Conservation (phyloP, 352 stramenopile species). For the Globisporangium canariense region DNA sequence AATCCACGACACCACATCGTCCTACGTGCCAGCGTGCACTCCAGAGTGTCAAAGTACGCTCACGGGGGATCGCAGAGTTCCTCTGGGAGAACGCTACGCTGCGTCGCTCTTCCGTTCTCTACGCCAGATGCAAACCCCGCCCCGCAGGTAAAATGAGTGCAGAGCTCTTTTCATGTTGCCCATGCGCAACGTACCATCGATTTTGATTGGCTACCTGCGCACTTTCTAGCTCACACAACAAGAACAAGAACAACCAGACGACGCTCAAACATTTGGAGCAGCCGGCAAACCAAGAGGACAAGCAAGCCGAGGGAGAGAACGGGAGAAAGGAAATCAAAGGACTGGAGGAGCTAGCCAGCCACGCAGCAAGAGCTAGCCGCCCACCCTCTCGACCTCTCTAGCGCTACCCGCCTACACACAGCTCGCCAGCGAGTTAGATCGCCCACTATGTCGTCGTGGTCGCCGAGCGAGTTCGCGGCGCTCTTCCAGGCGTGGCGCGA, state of each 20-base stretch:
- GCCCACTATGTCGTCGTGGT: constrained; percentile 12
- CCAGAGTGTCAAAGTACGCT: too few species aligned
- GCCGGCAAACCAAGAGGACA: neutral
- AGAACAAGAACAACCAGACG: neutral
- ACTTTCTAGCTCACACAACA: neutral
- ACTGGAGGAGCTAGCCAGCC: neutral
- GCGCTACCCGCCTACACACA: neutral
- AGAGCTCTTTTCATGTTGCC: neutral
- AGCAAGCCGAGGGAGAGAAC: neutral
- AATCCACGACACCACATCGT: too few species aligned
- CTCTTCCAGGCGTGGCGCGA: constrained; percentile 20
- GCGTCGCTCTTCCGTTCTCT: too few species aligned
- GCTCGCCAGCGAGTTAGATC: too few species aligned
- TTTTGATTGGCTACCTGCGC: neutral
- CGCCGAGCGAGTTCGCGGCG: constrained; percentile 11
- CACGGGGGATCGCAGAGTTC: too few species aligned
- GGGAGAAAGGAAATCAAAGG: neutral
- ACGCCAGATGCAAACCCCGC: too few species aligned
- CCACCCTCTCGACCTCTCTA: neutral
- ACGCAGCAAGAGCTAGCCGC: neutral
- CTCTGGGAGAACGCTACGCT: too few species aligned
- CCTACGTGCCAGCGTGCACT: too few species aligned
- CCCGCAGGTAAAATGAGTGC: too few species aligned
- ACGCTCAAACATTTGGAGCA: neutral
- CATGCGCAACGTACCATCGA: neutral